These are phyloP conservation scores for Termitomyces sp. DNA, from an alignment of 768 basidiomycete genomes.

Conservation along the genomic window DNA sequence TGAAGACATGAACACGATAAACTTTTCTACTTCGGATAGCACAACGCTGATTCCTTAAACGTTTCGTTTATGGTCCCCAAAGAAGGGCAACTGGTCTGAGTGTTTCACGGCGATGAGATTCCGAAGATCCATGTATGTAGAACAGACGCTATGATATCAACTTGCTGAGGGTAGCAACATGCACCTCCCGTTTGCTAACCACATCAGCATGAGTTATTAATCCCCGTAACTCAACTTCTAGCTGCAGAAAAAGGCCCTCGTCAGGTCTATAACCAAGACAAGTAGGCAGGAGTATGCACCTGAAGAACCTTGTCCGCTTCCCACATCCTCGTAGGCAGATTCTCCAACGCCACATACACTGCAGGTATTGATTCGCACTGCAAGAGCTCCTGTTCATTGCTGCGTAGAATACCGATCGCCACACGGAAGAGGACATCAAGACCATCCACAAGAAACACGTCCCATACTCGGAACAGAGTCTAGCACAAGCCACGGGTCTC, in stretches of 20 bases:
- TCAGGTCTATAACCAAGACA: not conserved
- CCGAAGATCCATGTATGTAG: not conserved
- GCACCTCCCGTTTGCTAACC: conserved; percentile 44
- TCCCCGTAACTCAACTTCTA: conserved; percentile 51
- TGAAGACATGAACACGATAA: no score
- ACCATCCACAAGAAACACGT: conserved; percentile 90
- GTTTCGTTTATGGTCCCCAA: no score
- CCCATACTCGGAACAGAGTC: conserved; percentile 96
- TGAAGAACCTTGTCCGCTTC: conserved; percentile 85
- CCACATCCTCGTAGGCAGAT: conserved; percentile 91
- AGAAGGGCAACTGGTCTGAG: not conserved
- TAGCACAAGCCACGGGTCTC: conserved; percentile 19
- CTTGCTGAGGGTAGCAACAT: conserved; percentile 39
- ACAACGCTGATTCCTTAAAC: not conserved
- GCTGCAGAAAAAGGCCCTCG: conserved; percentile 22
- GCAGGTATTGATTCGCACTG: conserved; percentile 81
- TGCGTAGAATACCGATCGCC: conserved; percentile 80
- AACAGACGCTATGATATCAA: conserved; percentile 26
- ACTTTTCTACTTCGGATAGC: no score
- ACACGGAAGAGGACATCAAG: conserved; percentile 88
- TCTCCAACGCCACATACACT: conserved; percentile 85
- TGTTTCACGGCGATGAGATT: not conserved
- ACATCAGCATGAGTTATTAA: conserved; percentile 51
- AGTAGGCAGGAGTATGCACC: conserved; percentile 37
- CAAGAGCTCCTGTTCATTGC: conserved; percentile 79